Base-by-base conservation (phyloP, 1,284 basidiomycete species). In the Peniophora sp. region DNA sequence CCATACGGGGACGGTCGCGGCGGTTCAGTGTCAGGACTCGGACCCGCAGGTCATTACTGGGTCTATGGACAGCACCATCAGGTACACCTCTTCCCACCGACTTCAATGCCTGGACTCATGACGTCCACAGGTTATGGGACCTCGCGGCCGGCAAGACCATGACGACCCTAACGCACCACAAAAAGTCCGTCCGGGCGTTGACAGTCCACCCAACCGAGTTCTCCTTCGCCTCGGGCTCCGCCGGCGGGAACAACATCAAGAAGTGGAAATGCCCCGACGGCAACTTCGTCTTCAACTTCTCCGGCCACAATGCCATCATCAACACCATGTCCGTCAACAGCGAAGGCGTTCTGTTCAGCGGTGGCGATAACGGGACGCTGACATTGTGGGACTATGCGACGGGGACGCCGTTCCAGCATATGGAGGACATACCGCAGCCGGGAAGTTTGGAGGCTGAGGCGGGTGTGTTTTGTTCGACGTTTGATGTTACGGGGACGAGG, bases 221-320 rank as follows among this genome's bases (percentile, higher is more conserved):
- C 71, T 88, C 86, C 37, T 99, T 99, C 62, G 96, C 93, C 5
- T 89, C 89, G 1, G 96, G 91, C 41, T 94, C 91, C 8, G 88
- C 95, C 0, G 96, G 96, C 12, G 94, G 93, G 0, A 97, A 97
- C 73, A 98, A 98, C 68, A 97, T 99, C 73, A 99, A 99, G 68
- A 97, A 97, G 65, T 99, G 96, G 96, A 95, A 96, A 62, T 98
- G 92, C 61, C 96, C 96, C 11, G 93, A 98, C 56, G 97, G 97
- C 39, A 72, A 81, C 1, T 96, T 99, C 58, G 92, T 98, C 8
- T 90, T 88, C 76, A 97, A 97, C 72, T 97, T 98, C 67, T 79
- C 83, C 49, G 94, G 95, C 0, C 96, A 98, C 65, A 94, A 97
- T 56, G 91, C 93, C 1, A 97, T 98, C 67, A 92, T 99, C 74